Evolutionary conservation across 805 yeast species (phyloP).

Genomic region (Millerozyma miso): DNA sequence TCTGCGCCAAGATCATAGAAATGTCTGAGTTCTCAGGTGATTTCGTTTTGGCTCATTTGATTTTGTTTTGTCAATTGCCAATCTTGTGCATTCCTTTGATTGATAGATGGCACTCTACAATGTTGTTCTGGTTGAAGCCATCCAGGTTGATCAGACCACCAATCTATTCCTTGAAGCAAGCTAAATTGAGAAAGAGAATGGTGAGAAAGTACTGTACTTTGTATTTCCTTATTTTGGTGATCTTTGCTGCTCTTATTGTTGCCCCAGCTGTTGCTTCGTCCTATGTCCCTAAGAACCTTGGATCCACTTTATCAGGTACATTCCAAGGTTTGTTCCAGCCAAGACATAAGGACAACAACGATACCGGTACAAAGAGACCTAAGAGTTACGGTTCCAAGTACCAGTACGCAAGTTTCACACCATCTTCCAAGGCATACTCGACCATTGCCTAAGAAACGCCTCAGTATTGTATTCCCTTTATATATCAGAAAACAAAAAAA

Average conservation of each 20-base stretch:
- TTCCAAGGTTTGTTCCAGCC: slow-evolving; percentile 84
- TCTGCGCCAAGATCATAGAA: slow-evolving; percentile 89
- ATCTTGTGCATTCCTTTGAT: slow-evolving; percentile 76
- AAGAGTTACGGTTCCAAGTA: slow-evolving; percentile 15
- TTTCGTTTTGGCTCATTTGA: slow-evolving; percentile 85
- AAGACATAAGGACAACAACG: slow-evolving; percentile 74
- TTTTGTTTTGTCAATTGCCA: slow-evolving; percentile 88
- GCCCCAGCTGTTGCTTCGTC: slow-evolving; percentile 89
- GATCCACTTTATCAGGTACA: slow-evolving; percentile 26
- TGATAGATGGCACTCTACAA: slow-evolving; percentile 97
- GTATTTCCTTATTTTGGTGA: slow-evolving; percentile 63
- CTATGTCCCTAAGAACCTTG: slow-evolving; percentile 35
- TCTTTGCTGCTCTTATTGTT: slow-evolving; percentile 73
- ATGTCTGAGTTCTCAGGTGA: slow-evolving; percentile 95
- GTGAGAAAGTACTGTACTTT: slow-evolving; percentile 86
- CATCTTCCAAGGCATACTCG: slow-evolving; percentile 55
- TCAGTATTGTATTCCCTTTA: background rate
- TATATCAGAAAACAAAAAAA: background rate
- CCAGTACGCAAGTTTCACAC: slow-evolving; percentile 46
- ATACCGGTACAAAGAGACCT: slow-evolving; percentile 59
- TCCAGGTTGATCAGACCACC: slow-evolving; percentile 97
- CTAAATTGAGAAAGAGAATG: slow-evolving; percentile 95
- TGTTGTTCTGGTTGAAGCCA: slow-evolving; percentile 99
- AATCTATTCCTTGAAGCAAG: slow-evolving; percentile 93
- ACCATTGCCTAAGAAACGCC: slow-evolving; percentile 43